phyloP scores from a whole-genome alignment of 176 grass and related monocot species.

The Phoenix dactylifera region DNA sequence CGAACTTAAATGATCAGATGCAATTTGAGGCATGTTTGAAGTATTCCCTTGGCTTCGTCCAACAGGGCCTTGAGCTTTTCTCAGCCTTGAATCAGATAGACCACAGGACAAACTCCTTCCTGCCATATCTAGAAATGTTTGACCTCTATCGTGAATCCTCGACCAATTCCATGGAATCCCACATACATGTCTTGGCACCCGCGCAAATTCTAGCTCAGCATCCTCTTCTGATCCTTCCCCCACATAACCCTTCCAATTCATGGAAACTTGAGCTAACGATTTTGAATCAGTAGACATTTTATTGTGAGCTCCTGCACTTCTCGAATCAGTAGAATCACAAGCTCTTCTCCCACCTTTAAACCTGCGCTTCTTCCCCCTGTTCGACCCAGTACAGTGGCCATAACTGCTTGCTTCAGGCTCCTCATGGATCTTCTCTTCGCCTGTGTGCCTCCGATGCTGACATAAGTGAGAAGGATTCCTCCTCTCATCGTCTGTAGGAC shows the following conservation, averaged over 20 bases:
- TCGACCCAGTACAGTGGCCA: not conserved
- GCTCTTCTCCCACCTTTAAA: constrained; percentile 20
- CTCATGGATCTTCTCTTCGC: not conserved
- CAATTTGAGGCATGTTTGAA: constrained; percentile 40
- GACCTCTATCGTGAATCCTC: constrained; percentile 77
- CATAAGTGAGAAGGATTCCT: not conserved
- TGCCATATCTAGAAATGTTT: constrained; percentile 76
- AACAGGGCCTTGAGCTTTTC: constrained; percentile 32
- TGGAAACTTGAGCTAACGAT: constrained; percentile 4
- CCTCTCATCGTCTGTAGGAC: not conserved
- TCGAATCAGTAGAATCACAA: constrained; percentile 20
- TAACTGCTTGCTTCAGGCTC: not conserved
- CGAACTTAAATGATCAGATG: constrained; percentile 31
- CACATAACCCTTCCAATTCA: not conserved
- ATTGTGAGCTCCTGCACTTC: constrained; percentile 1
- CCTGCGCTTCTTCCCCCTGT: constrained; percentile 19
- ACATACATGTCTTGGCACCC: constrained; percentile 52
- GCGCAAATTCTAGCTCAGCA: constrained; percentile 31
- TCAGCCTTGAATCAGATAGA: constrained; percentile 57
- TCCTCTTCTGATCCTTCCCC: constrained; percentile 18
- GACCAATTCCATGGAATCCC: constrained; percentile 99
- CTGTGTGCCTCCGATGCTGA: not conserved
- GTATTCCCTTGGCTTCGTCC: constrained; percentile 36
- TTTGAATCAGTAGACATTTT: not conserved
- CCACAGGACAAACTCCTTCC: constrained; percentile 86